Evolutionary conservation across 140 eudicot genomes (phyloP).

Genomic region (Senecio squalidus): DNA sequence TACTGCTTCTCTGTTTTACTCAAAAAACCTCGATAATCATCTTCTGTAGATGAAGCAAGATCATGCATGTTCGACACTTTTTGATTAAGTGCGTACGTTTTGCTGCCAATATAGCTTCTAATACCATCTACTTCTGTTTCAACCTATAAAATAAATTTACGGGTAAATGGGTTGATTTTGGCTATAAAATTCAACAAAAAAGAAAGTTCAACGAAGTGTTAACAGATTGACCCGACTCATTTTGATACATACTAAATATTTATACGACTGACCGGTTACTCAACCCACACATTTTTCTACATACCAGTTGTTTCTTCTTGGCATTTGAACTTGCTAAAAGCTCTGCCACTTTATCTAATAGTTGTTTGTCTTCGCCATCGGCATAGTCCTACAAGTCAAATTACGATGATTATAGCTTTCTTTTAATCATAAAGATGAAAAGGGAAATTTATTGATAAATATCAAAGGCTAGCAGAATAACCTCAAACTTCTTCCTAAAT

Average conservation of each 20-base stretch:
- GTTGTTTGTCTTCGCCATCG: constrained; percentile 40
- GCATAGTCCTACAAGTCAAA: constrained; percentile 36
- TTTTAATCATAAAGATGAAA: background rate
- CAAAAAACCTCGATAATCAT: constrained; percentile 30
- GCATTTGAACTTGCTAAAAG: constrained; percentile 50
- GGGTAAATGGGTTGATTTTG: too few relatives aligned
- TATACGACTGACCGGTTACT: too few relatives aligned
- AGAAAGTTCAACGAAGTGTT: too few relatives aligned
- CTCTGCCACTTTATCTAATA: constrained; percentile 47
- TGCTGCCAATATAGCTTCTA: constrained; percentile 30
- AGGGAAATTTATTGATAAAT: background rate
- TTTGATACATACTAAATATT: too few relatives aligned
- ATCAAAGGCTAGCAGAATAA: constrained; percentile 6
- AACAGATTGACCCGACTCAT: too few relatives aligned
- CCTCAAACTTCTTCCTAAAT: constrained; percentile 54
- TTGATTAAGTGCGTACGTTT: constrained; percentile 25
- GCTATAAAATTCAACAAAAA: too few relatives aligned
- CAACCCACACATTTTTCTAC: too few relatives aligned
- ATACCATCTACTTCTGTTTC: constrained; percentile 48
- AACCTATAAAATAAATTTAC: constrained; percentile 29
- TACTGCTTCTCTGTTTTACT: constrained; percentile 30
- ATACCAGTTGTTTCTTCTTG: constrained; percentile 54
- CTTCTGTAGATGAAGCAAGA: constrained; percentile 24
- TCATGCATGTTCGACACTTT: constrained; percentile 27
- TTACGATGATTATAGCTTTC: background rate